phyloP scores from a whole-genome alignment of 148 eudicot genomes.

The Dianthus caryophyllus region DNA sequence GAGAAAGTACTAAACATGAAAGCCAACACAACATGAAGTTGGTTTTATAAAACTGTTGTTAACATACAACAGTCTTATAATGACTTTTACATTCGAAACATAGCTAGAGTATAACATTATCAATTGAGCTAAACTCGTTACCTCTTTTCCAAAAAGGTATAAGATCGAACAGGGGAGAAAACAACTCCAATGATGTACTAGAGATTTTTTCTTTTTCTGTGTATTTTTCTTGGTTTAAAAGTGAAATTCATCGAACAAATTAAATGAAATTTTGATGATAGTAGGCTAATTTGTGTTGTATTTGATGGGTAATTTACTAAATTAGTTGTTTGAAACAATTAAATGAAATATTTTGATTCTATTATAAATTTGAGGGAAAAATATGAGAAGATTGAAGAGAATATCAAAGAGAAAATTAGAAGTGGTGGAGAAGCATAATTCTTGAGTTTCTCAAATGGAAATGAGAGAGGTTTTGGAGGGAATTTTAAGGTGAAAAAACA shows the following conservation, averaged over 20 bases:
- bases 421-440: conserved; percentile 29
- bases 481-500: conserved; percentile 18
- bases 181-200: conserved; percentile 1
- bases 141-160: conserved; percentile 19
- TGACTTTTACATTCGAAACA: background rate
- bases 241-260: conserved; percentile 15
- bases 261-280: background rate
- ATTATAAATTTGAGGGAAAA: background rate
- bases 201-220: background rate
- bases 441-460: conserved; percentile 23
- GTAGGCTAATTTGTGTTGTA: background rate
- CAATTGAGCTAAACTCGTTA: conserved; percentile 4
- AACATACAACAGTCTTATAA: too few relatives aligned
- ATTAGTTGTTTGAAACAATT: conserved; percentile 1
- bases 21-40: too few relatives aligned
- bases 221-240: conserved; percentile 4
- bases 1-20: too few relatives aligned
- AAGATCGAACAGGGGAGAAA: conserved; percentile 12
- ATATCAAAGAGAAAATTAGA: background rate
- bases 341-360: background rate
- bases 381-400: background rate
- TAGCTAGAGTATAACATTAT: background rate
- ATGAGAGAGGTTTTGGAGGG: background rate
- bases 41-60: too few relatives aligned
- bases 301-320: conserved; percentile 14